Conservation (phyloP, 768 basidiomycete species). For the Suillus subalutaceus region DNA sequence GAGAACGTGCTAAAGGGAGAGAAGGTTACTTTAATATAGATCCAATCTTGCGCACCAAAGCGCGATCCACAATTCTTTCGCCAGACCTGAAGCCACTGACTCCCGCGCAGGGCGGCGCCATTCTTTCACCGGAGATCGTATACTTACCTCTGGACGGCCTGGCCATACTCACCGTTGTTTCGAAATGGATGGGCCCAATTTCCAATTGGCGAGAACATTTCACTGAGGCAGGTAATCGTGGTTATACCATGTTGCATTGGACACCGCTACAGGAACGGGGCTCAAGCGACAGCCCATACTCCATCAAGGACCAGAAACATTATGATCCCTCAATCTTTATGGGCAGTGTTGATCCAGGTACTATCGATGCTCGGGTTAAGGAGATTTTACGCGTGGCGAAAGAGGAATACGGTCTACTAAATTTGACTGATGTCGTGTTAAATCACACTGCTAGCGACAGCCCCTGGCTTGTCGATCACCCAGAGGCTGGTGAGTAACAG, state of each 20-base stretch:
- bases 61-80: conserved; percentile 75
- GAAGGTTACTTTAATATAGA: conserved; percentile 98
- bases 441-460: conserved; percentile 98
- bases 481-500: conserved; percentile 79
- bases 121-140: conserved; percentile 52
- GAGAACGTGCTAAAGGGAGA: conserved; percentile 74
- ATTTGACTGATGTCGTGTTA: conserved; percentile 92
- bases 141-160: conserved; percentile 87
- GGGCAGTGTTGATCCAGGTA: conserved; percentile 43
- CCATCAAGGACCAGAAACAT: conserved; percentile 82
- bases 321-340: conserved; percentile 81
- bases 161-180: conserved; percentile 86
- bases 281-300: conserved; percentile 89
- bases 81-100: conserved; percentile 53
- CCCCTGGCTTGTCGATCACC: conserved; percentile 89
- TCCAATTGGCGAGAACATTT: conserved; percentile 79
- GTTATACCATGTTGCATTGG: conserved; percentile 99
- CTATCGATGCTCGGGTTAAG: conserved; percentile 60
- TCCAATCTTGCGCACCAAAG: conserved; percentile 77
- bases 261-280: conserved; percentile 94
- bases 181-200: conserved; percentile 97
- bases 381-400: conserved; percentile 69
- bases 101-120: conserved; percentile 53
- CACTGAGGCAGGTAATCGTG: conserved; percentile 80
- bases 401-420: conserved; percentile 87